These are phyloP conservation scores for Hypoxylon sp. DNA, from an alignment of 2,329 filamentous ascomycete genomes.

Conservation along the genomic window DNA sequence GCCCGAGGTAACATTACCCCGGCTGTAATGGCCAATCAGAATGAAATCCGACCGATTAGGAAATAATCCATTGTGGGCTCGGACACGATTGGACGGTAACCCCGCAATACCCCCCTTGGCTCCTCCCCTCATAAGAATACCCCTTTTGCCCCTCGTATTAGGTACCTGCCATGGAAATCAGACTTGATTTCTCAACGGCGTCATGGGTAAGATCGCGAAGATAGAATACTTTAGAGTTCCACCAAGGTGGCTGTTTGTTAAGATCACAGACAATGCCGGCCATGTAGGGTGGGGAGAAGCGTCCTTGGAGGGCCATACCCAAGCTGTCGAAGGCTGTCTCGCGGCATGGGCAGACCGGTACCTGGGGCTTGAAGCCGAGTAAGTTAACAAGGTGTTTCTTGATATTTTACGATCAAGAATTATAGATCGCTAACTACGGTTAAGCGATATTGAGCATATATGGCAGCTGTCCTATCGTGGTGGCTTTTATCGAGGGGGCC, in stretches of 20 bases:
- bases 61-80: conserved; percentile 26
- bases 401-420: neutral
- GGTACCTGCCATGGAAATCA: neutral
- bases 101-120: conserved; percentile 17
- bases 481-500: conserved; percentile 83
- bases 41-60: conserved; percentile 27
- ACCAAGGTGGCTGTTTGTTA: conserved; percentile 84
- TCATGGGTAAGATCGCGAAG: conserved; percentile 73
- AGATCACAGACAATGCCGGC: conserved; percentile 77
- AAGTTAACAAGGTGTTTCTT: too few species aligned
- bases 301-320: conserved; percentile 79
- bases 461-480: conserved; percentile 82
- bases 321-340: conserved; percentile 81
- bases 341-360: conserved; percentile 76
- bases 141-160: neutral
- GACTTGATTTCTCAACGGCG: conserved; percentile 4
- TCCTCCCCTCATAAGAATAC: conserved; percentile 14
- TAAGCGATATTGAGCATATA: conserved; percentile 82
- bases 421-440: conserved; percentile 8
- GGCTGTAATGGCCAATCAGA: conserved; percentile 19
- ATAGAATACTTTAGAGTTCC: conserved; percentile 83
- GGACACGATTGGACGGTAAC: conserved; percentile 17
- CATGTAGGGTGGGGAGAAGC: conserved; percentile 81
- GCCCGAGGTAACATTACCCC: conserved; percentile 11
- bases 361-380: conserved; percentile 79